A percentile compares a stretch with the other conserved stretches of the same genome.
These are phyloP conservation scores for Lathyrus sativus DNA, from an alignment of 306 rosid species.

Conservation along the genomic window DNA sequence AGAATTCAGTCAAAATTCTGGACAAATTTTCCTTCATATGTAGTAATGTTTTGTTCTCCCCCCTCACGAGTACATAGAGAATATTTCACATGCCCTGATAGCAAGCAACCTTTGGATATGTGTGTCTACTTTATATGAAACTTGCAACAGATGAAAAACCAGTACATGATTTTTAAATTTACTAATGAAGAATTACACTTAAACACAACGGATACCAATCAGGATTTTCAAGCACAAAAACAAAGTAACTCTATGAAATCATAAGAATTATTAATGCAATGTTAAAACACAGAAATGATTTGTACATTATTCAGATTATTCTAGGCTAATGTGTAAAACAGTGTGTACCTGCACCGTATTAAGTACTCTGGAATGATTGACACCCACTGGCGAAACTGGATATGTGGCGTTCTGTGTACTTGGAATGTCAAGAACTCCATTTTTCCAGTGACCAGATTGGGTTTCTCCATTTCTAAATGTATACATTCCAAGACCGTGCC, in stretches of 20 bases:
- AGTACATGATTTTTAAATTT: not conserved
- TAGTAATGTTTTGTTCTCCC: not conserved
- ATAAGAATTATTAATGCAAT: not conserved
- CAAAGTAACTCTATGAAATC: constrained; percentile 13
- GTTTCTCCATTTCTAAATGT: constrained; percentile 94
- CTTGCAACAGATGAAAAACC: no score
- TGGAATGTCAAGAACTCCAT: constrained; percentile 82
- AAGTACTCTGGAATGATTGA: constrained; percentile 88
- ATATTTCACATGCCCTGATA: no score
- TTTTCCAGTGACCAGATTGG: constrained; percentile 98
- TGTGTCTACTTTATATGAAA: no score
- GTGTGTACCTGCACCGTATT: constrained; percentile 82
- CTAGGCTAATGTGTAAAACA: not conserved
- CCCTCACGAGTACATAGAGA: no score
- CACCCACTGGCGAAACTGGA: constrained; percentile 85
- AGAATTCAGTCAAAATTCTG: not conserved
- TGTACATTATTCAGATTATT: constrained; percentile 20
- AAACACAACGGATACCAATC: not conserved
- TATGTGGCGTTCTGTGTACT: constrained; percentile 72
- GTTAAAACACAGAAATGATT: not conserved
- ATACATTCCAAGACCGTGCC: constrained; percentile 99
- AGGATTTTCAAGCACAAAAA: constrained; percentile 21
- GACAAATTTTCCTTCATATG: not conserved
- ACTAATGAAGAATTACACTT: not conserved
- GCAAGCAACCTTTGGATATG: no score